Conservation (phyloP, 202 grass and related monocot genomes). For the Carex sylvatica region DNA sequence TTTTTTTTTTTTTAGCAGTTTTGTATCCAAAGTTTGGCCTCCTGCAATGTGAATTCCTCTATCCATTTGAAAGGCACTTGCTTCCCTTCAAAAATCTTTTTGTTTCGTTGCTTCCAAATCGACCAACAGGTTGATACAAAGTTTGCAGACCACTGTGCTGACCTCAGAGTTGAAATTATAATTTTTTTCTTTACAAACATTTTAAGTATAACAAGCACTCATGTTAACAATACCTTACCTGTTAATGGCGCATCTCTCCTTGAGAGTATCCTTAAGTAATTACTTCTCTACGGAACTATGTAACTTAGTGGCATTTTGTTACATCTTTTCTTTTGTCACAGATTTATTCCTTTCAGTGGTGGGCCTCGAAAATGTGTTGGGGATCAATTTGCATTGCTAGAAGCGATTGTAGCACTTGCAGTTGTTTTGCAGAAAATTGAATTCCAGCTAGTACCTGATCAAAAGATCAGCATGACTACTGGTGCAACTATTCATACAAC, state of each 20-base stretch:
- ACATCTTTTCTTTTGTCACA: conserved; percentile 23
- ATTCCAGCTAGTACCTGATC: conserved; percentile 66
- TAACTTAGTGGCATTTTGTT: conserved; percentile 10
- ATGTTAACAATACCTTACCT: background rate
- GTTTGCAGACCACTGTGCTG: too few species aligned
- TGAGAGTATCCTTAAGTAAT: conserved; percentile 12
- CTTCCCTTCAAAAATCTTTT: too few species aligned
- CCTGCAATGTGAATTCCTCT: too few species aligned
- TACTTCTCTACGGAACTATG: conserved; percentile 24
- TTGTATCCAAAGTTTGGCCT: too few species aligned
- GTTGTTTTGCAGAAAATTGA: conserved; percentile 73
- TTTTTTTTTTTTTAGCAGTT: too few species aligned
- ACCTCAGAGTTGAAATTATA: background rate
- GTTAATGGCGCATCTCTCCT: background rate
- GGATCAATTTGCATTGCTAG: conserved; percentile 90
- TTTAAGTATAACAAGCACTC: background rate
- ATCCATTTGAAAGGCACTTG: too few species aligned
- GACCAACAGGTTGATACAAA: too few species aligned
- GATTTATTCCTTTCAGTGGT: conserved; percentile 95
- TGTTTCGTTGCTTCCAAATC: too few species aligned
- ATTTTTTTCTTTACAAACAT: background rate
- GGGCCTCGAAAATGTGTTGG: conserved; percentile 98
- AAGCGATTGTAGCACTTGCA: conserved; percentile 91
- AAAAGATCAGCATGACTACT: conserved; percentile 98
- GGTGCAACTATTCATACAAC: conserved; percentile 95